Evolutionary conservation across 352 stramenopile genomes (phyloP).

Genomic region (Phytophthora tentaculata): DNA sequence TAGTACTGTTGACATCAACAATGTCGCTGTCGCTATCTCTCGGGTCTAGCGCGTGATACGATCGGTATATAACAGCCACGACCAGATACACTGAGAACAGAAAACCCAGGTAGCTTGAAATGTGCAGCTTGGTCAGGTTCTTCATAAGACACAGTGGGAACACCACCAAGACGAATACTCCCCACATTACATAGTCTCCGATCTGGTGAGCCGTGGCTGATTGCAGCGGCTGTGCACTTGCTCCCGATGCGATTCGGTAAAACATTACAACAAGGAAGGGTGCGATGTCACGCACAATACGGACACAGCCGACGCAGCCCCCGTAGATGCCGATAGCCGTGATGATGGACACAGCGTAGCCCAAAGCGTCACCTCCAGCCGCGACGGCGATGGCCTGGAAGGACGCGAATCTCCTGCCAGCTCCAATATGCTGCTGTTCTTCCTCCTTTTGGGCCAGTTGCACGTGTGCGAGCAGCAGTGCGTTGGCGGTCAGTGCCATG

Average conservation of each 20-base stretch:
- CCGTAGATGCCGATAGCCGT: slow-evolving; percentile 76
- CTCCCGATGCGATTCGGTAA: slow-evolving; percentile 28
- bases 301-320: slow-evolving; percentile 72
- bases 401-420: slow-evolving; percentile 56
- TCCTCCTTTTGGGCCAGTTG: slow-evolving; percentile 57
- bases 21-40: slow-evolving; percentile 8
- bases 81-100: slow-evolving; percentile 72
- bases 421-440: slow-evolving; percentile 47
- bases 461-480: slow-evolving; percentile 66
- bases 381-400: slow-evolving; percentile 73
- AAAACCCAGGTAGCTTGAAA: slow-evolving; percentile 79
- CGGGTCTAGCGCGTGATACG: slow-evolving; percentile 38
- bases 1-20: slow-evolving; percentile 14
- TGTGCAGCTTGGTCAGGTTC: slow-evolving; percentile 66
- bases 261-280: slow-evolving; percentile 59
- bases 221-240: slow-evolving; percentile 19
- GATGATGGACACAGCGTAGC: slow-evolving; percentile 68
- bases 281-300: slow-evolving; percentile 71
- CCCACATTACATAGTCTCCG: slow-evolving; percentile 59
- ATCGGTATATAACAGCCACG: slow-evolving; percentile 59
- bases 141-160: slow-evolving; percentile 79
- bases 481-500: slow-evolving; percentile 66
- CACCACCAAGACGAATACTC: slow-evolving; percentile 55
- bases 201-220: slow-evolving; percentile 29
- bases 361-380: slow-evolving; percentile 54